Conservation (phyloP, 2,329 filamentous ascomycete genomes). For the Chaetomium sp. region DNA sequence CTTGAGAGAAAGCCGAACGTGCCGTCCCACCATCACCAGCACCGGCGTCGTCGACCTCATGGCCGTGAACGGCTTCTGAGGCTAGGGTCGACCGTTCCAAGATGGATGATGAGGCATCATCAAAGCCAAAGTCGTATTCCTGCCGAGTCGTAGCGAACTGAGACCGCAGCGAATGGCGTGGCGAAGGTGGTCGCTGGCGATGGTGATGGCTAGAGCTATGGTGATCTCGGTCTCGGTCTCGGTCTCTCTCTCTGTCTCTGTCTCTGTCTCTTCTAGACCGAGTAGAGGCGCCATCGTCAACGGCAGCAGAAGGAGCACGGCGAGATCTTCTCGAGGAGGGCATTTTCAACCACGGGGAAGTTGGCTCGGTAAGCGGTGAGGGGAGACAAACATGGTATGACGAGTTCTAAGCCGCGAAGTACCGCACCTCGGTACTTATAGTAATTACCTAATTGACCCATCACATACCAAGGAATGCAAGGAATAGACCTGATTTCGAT, state of each 20-base stretch:
- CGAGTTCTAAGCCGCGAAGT: not conserved
- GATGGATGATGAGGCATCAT: conserved; percentile 51
- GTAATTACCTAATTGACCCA: conserved; percentile 1
- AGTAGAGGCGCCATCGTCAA: conserved; percentile 19
- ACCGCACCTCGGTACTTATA: no score
- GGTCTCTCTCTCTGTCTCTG: no score
- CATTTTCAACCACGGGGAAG: conserved; percentile 4
- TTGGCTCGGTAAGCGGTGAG: not conserved
- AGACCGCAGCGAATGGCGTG: conserved; percentile 48
- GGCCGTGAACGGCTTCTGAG: conserved; percentile 31
- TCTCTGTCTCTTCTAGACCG: conserved; percentile 18
- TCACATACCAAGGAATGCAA: no score
- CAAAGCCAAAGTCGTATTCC: conserved; percentile 52
- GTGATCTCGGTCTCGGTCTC: no score
- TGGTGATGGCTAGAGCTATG: conserved; percentile 24
- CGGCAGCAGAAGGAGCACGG: conserved; percentile 9
- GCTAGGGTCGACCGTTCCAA: conserved; percentile 41
- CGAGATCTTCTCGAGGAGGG: conserved; percentile 11
- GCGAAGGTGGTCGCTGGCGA: conserved; percentile 35
- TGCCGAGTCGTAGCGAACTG: conserved; percentile 52
- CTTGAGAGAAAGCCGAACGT: not conserved
- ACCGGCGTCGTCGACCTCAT: conserved; percentile 33
- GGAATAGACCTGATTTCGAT: conserved; percentile 5
- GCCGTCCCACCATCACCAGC: conserved; percentile 26
- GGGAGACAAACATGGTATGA: not conserved